Evolutionary conservation across 192 early-diverging fungal genomes (phyloP).

Genomic region (Coemansia furcata): DNA sequence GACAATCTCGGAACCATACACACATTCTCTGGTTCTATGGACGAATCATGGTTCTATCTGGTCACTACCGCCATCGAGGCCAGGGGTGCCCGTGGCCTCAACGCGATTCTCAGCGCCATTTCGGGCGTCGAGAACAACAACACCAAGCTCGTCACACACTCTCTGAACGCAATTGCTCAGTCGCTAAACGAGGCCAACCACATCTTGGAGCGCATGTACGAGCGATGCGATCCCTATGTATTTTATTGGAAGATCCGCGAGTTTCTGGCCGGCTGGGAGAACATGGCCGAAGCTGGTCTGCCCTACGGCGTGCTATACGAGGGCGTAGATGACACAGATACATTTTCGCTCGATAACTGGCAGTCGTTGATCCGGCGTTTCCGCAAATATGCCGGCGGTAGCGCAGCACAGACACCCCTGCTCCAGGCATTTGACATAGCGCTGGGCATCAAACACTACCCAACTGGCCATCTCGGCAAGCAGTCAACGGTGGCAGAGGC

Average conservation of each 20-base stretch:
- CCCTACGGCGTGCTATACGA: conserved; percentile 90
- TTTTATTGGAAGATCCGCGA: conserved; percentile 93
- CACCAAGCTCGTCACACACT: conserved; percentile 33
- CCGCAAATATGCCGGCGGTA: conserved; percentile 84
- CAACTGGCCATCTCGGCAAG: conserved; percentile 59
- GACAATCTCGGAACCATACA: conserved; percentile 78
- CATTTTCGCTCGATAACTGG: conserved; percentile 53
- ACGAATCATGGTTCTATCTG: conserved; percentile 98
- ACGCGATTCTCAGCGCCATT: conserved; percentile 68
- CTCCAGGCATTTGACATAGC: conserved; percentile 89
- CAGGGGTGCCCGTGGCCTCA: conserved; percentile 64
- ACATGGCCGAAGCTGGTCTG: conserved; percentile 81
- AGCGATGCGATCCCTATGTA: conserved; percentile 90
- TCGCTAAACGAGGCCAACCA: conserved; percentile 56
- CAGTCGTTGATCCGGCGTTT: conserved; percentile 58
- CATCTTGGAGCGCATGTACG: conserved; percentile 77
- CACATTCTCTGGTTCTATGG: conserved; percentile 82
- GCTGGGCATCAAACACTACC: conserved; percentile 83
- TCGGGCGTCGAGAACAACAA: conserved; percentile 60
- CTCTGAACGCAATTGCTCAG: conserved; percentile 59
- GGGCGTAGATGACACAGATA: conserved; percentile 69
- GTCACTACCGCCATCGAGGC: conserved; percentile 87
- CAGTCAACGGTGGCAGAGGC: conserved; percentile 35
- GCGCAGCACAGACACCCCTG: conserved; percentile 91
- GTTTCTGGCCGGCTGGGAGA: conserved; percentile 89